phyloP scores from a whole-genome alignment of 1,139 yeast genomes.

The Sugiyamaella japonica region DNA sequence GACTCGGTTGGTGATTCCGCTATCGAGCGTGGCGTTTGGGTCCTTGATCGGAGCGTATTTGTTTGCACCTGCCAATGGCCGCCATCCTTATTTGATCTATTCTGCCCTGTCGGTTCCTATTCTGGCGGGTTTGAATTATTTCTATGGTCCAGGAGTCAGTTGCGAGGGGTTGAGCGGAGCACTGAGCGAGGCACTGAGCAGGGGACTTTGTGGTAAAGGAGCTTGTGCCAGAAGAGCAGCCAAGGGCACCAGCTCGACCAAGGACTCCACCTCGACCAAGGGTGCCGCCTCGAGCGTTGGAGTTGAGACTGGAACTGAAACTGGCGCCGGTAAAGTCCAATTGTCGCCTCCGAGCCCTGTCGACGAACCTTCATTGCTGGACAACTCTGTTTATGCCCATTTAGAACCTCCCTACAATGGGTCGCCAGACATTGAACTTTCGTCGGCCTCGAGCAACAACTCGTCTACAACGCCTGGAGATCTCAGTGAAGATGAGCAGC shows the following conservation, averaged over 20 bases:
- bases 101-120: constrained; percentile 31
- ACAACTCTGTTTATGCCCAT: constrained; percentile 32
- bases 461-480: constrained; percentile 3
- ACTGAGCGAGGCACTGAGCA: no score
- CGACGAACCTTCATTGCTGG: constrained; percentile 30
- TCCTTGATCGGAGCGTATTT: constrained; percentile 29
- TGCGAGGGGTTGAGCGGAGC: no score
- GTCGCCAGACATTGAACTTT: constrained; percentile 12
- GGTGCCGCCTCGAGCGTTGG: no score
- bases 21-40: constrained; percentile 27
- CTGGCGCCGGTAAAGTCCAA: neutral
- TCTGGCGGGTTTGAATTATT: constrained; percentile 17
- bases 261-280: no score
- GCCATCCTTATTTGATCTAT: constrained; percentile 36
- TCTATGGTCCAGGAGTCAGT: constrained; percentile 12
- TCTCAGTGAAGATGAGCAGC: constrained; percentile 3
- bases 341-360: constrained; percentile 1
- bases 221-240: neutral
- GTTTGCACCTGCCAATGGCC: constrained; percentile 28
- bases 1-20: constrained; percentile 20
- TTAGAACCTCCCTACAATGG: constrained; percentile 19
- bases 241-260: no score
- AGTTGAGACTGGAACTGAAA: constrained; percentile 1
- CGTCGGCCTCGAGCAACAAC: constrained; percentile 8
- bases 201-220: neutral